A percentile compares a stretch with the other conserved stretches of the same genome.
These are phyloP conservation scores for Candida succiphila DNA, from an alignment of 805 yeast genomes.

Conservation along the genomic window DNA sequence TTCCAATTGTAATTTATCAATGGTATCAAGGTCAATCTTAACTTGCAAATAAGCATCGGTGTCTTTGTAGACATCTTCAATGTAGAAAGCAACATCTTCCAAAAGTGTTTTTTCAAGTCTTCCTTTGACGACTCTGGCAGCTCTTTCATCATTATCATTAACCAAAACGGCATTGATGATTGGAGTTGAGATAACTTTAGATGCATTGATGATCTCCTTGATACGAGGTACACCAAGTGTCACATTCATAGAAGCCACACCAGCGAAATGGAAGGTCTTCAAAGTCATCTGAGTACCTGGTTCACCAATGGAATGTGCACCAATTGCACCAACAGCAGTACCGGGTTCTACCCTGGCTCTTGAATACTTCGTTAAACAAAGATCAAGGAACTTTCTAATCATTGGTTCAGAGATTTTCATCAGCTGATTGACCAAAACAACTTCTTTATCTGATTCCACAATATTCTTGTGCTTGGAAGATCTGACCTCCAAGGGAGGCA, in stretches of 20 bases:
- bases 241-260: constrained; percentile 98
- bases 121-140: constrained; percentile 98
- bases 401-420: constrained; percentile 54
- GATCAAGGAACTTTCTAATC: constrained; percentile 56
- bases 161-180: constrained; percentile 91
- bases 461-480: constrained; percentile 19
- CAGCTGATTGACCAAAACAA: constrained; percentile 49
- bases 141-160: constrained; percentile 89
- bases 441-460: constrained; percentile 16
- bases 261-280: constrained; percentile 80
- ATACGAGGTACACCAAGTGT: constrained; percentile 99
- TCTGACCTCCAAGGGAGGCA: constrained; percentile 5
- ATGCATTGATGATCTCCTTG: constrained; percentile 96
- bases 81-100: constrained; percentile 77
- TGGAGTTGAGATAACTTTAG: constrained; percentile 91
- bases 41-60: constrained; percentile 70
- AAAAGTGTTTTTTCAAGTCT: constrained; percentile 87
- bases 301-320: constrained; percentile 98
- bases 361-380: constrained; percentile 73
- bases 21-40: constrained; percentile 72
- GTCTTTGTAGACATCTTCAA: constrained; percentile 89
- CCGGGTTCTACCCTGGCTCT: constrained; percentile 96
- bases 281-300: constrained; percentile 99
- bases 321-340: constrained; percentile 98
- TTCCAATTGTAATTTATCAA: constrained; percentile 85